Evolutionary conservation across 345 rosid genomes (phyloP).

Genomic region (Geranium brycei): DNA sequence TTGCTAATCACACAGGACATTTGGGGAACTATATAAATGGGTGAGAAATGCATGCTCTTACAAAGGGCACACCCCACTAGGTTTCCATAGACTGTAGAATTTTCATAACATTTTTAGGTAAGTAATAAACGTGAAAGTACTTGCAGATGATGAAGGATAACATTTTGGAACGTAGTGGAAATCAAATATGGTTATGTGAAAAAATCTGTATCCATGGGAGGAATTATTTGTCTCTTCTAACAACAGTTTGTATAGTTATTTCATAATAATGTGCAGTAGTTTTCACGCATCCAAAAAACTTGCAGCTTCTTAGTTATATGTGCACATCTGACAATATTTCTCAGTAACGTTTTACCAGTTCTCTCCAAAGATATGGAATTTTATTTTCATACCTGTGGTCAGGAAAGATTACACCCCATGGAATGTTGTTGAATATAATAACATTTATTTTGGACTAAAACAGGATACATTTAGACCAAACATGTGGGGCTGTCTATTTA

Average conservation of each 20-base stretch:
- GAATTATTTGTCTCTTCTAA: neutral
- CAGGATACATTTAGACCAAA: neutral
- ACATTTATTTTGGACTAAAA: neutral
- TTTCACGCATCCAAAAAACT: neutral
- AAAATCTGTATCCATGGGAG: neutral
- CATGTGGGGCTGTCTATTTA: neutral
- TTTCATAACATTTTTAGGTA: too few relatives aligned
- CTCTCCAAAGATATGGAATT: neutral
- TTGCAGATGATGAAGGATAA: too few relatives aligned
- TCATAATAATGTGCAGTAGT: neutral
- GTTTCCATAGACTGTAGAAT: too few relatives aligned
- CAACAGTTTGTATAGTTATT: neutral
- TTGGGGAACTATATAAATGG: neutral
- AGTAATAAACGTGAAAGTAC: too few relatives aligned
- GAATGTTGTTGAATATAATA: neutral
- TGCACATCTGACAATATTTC: neutral
- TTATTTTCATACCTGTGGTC: neutral
- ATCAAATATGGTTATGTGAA: too few relatives aligned
- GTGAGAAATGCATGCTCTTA: too few relatives aligned
- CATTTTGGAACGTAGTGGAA: too few relatives aligned
- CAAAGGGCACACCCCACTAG: too few relatives aligned
- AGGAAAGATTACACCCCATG: neutral
- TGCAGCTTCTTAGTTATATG: neutral
- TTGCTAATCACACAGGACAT: neutral
- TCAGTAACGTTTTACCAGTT: neutral